Percentiles rank a stretch among this genome's conserved stretches.
These are phyloP conservation scores for Alternaria rosae DNA, from an alignment of 2,329 filamentous ascomycete genomes.

Conservation along the genomic window DNA sequence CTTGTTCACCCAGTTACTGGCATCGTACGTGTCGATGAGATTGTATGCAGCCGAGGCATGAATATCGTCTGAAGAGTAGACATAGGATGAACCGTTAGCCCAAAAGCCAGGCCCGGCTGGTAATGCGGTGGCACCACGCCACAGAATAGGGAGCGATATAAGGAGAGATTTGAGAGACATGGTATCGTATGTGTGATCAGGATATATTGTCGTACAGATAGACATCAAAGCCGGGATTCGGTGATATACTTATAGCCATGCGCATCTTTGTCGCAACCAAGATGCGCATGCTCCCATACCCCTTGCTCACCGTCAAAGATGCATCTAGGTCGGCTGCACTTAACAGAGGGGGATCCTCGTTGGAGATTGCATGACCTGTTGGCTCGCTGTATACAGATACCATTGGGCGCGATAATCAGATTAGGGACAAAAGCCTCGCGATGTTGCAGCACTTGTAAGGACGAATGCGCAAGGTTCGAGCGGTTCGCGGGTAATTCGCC, in stretches of 20 bases:
- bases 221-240: not conserved
- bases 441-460: constrained; percentile 26
- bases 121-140: constrained; percentile 26
- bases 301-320: not conserved
- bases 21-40: constrained; percentile 47
- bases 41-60: constrained; percentile 31
- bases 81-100: constrained; percentile 29
- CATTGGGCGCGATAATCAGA: constrained; percentile 26
- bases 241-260: constrained; percentile 20
- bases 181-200: constrained; percentile 2
- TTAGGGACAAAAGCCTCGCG: constrained; percentile 27
- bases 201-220: constrained; percentile 16
- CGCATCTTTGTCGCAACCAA: not conserved
- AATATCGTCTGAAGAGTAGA: constrained; percentile 15
- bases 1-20: constrained; percentile 49
- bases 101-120: constrained; percentile 34
- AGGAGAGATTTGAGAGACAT: constrained; percentile 28
- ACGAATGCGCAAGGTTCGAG: constrained; percentile 15
- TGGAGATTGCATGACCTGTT: constrained; percentile 23
- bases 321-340: constrained; percentile 17
- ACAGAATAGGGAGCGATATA: constrained; percentile 29
- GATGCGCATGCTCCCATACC: constrained; percentile 5
- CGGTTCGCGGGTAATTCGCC: constrained; percentile 31
- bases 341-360: constrained; percentile 1
- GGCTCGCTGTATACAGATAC: not conserved